Conservation (phyloP, 768 basidiomycete genomes). For the Galerina sulciceps region DNA sequence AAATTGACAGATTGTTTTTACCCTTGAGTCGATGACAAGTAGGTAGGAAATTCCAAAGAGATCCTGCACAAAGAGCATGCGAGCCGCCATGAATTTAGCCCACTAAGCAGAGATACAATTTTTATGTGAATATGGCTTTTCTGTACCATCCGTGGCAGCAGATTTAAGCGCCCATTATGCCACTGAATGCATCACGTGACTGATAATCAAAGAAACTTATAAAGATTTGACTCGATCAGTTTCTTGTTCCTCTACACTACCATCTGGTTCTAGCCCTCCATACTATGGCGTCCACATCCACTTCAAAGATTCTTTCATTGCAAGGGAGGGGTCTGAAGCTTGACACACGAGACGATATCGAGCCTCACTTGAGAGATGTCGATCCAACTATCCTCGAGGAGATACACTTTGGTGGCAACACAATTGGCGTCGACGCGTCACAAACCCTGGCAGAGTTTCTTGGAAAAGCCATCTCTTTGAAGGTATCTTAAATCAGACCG, state of each 20-base stretch:
- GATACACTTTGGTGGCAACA: slow-evolving; percentile 93
- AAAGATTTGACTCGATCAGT: not conserved
- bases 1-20: too few relatives aligned
- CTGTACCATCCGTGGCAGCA: too few relatives aligned
- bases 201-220: too few relatives aligned
- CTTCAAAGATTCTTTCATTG: slow-evolving; percentile 43
- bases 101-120: too few relatives aligned
- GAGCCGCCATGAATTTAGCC: too few relatives aligned
- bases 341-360: slow-evolving; percentile 73
- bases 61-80: too few relatives aligned
- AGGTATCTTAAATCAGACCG: slow-evolving; percentile 48
- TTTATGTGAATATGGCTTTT: too few relatives aligned
- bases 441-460: slow-evolving; percentile 82
- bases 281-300: slow-evolving; percentile 30
- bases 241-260: not conserved
- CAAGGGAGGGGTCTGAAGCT: slow-evolving; percentile 80
- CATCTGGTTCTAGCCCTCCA: not conserved
- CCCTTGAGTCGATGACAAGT: too few relatives aligned
- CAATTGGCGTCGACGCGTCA: slow-evolving; percentile 90
- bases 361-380: slow-evolving; percentile 68
- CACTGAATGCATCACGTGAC: too few relatives aligned
- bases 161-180: too few relatives aligned
- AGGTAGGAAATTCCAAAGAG: too few relatives aligned
- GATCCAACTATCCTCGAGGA: slow-evolving; percentile 77
- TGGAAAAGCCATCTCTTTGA: slow-evolving; percentile 64